A percentile compares a stretch with the other conserved stretches of the same genome.
phyloP scores from a whole-genome alignment of 768 basidiomycete species.

The Pulveroboletus ravenelii region DNA sequence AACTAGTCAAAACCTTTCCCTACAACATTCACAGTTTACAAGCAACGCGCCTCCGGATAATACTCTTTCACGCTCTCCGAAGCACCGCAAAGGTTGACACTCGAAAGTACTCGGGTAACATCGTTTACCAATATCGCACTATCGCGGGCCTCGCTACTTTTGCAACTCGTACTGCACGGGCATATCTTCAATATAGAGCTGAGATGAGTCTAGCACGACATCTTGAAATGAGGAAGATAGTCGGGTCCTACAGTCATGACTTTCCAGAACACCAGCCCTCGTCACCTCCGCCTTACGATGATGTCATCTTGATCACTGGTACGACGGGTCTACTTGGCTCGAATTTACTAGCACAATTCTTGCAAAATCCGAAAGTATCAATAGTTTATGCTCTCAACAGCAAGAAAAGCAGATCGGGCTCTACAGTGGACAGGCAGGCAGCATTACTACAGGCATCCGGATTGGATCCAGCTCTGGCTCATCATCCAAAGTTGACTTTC shows the following conservation, averaged over 20 bases:
- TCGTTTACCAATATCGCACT: slow-evolving; percentile 36
- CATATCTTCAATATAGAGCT: slow-evolving; percentile 11
- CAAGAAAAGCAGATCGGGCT: slow-evolving; percentile 10
- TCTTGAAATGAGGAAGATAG: slow-evolving; percentile 13
- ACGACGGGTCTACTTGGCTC: slow-evolving; percentile 34
- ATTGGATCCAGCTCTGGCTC: slow-evolving; percentile 24
- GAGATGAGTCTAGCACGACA: slow-evolving; percentile 13
- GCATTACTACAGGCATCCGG: slow-evolving; percentile 28
- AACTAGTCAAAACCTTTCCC: not conserved
- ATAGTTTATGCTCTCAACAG: slow-evolving; percentile 31
- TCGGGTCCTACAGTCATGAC: not conserved
- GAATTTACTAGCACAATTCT: slow-evolving; percentile 22
- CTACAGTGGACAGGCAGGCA: slow-evolving; percentile 25
- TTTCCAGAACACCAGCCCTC: slow-evolving; percentile 11
- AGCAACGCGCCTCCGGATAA: slow-evolving; percentile 39
- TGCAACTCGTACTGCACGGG: slow-evolving; percentile 5
- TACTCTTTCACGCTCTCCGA: slow-evolving; percentile 34
- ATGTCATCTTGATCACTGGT: slow-evolving; percentile 31
- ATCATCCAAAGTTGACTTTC: slow-evolving; percentile 29
- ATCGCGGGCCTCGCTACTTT: slow-evolving; percentile 24
- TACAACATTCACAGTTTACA: slow-evolving; percentile 28
- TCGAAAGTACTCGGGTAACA: slow-evolving; percentile 23
- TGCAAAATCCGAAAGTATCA: slow-evolving; percentile 10
- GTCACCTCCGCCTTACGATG: not conserved
- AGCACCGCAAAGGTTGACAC: slow-evolving; percentile 17